These are phyloP conservation scores for Epicoccum sorghinum DNA, from an alignment of 2,329 filamentous ascomycete species.

Conservation along the genomic window DNA sequence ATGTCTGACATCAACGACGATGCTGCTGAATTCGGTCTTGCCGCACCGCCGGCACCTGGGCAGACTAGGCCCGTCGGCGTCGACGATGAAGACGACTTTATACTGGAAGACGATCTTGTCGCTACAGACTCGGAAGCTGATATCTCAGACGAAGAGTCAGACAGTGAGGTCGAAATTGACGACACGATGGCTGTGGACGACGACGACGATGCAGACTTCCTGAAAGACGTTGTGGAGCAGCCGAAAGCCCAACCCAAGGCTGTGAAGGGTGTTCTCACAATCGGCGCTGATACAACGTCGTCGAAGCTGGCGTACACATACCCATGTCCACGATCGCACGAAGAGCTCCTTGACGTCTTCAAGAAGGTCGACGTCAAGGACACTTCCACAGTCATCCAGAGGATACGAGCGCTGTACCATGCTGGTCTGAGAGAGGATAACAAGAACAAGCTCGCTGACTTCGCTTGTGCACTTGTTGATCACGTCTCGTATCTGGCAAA, in stretches of 20 bases:
- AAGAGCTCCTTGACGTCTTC: constrained; percentile 72
- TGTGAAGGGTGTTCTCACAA: constrained; percentile 50
- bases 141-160: constrained; percentile 38
- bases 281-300: constrained; percentile 50
- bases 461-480: constrained; percentile 70
- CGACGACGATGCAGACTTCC: constrained; percentile 58
- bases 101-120: constrained; percentile 86
- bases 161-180: constrained; percentile 40
- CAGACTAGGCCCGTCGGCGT: constrained; percentile 52
- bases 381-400: constrained; percentile 79
- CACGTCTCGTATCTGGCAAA: constrained; percentile 66
- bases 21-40: constrained; percentile 67
- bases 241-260: constrained; percentile 39
- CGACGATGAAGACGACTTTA: constrained; percentile 93
- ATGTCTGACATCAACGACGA: constrained; percentile 55
- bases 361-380: constrained; percentile 67
- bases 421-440: constrained; percentile 84
- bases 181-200: constrained; percentile 51
- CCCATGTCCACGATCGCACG: constrained; percentile 78
- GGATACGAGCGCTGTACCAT: constrained; percentile 91
- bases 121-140: constrained; percentile 73
- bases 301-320: constrained; percentile 79
- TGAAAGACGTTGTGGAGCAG: constrained; percentile 51
- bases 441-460: constrained; percentile 78
- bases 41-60: constrained; percentile 58